Percentiles rank a stretch among this genome's conserved stretches.
Conservation (phyloP, 2,329 filamentous ascomycete genomes). For the Trichoderma brevicompactum region DNA sequence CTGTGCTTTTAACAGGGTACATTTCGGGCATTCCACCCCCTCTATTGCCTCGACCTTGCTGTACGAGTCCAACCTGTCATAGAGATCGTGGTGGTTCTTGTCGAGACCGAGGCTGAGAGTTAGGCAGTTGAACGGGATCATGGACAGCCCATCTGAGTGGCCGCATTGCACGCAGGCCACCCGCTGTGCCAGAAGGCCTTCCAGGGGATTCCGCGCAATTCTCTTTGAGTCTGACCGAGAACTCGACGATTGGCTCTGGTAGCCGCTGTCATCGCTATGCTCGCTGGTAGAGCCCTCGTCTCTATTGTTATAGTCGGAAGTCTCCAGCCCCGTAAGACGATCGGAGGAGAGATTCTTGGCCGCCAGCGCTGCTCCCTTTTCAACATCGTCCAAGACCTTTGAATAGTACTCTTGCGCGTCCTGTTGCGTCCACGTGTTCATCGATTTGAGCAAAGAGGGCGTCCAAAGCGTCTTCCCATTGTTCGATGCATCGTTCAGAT, state of each 20-base stretch:
- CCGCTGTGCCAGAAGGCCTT: conserved; percentile 84
- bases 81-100: conserved; percentile 67
- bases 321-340: conserved; percentile 14
- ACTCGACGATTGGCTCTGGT: conserved; percentile 51
- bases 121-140: conserved; percentile 93
- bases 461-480: conserved; percentile 83
- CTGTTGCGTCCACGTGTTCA: conserved; percentile 95
- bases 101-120: conserved; percentile 78
- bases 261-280: conserved; percentile 62
- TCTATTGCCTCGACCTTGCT: conserved; percentile 83
- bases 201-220: conserved; percentile 72
- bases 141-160: conserved; percentile 82
- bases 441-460: conserved; percentile 78
- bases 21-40: conserved; percentile 89
- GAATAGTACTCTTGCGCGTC: conserved; percentile 98
- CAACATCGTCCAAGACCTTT: conserved; percentile 82
- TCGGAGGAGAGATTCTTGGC: conserved; percentile 33
- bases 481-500: conserved; percentile 70
- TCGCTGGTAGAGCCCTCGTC: conserved; percentile 53
- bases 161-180: conserved; percentile 87
- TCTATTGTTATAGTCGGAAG: conserved; percentile 31
- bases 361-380: conserved; percentile 70
- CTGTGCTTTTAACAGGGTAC: conserved; percentile 71
- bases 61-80: conserved; percentile 81
- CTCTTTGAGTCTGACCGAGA: conserved; percentile 47